A percentile compares a stretch with the other conserved stretches of the same genome.
These are phyloP conservation scores for Monilinia aucupariae DNA, from an alignment of 2,329 filamentous ascomycete species.

Conservation along the genomic window DNA sequence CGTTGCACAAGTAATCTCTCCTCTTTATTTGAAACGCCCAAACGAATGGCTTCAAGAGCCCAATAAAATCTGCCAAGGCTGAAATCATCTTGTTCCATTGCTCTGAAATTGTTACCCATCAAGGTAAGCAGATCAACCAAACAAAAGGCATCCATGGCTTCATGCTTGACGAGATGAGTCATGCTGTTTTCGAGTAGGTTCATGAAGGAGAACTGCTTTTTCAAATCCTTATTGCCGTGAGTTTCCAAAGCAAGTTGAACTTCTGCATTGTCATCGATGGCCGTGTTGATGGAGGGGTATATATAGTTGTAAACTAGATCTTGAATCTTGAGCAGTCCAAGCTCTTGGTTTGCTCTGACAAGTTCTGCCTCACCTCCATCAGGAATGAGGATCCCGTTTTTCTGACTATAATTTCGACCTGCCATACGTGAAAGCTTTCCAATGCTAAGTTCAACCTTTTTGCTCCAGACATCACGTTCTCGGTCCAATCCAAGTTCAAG, in stretches of 20 bases:
- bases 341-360: slow-evolving; percentile 27
- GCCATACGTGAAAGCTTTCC: slow-evolving; percentile 77
- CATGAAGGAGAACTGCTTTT: slow-evolving; percentile 60
- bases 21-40: slow-evolving; percentile 50
- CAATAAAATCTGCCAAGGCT: slow-evolving; percentile 61
- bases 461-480: slow-evolving; percentile 82
- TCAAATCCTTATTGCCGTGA: slow-evolving; percentile 45
- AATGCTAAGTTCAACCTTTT: slow-evolving; percentile 86
- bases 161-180: slow-evolving; percentile 62
- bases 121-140: slow-evolving; percentile 76
- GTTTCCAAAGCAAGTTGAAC: slow-evolving; percentile 68
- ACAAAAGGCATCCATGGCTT: slow-evolving; percentile 60
- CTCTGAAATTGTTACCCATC: slow-evolving; percentile 44
- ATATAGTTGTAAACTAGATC: slow-evolving; percentile 70
- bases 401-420: slow-evolving; percentile 42
- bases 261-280: slow-evolving; percentile 75
- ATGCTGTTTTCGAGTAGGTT: slow-evolving; percentile 68
- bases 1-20: slow-evolving; percentile 50
- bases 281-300: slow-evolving; percentile 58
- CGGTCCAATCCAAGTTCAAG: slow-evolving; percentile 62
- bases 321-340: slow-evolving; percentile 62
- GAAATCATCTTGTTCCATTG: slow-evolving; percentile 42
- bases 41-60: slow-evolving; percentile 40
- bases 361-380: slow-evolving; percentile 37
- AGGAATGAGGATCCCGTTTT: slow-evolving; percentile 31